Base-by-base conservation (phyloP, 345 rosid genomes). In the Chamaenerion angustifolium region DNA sequence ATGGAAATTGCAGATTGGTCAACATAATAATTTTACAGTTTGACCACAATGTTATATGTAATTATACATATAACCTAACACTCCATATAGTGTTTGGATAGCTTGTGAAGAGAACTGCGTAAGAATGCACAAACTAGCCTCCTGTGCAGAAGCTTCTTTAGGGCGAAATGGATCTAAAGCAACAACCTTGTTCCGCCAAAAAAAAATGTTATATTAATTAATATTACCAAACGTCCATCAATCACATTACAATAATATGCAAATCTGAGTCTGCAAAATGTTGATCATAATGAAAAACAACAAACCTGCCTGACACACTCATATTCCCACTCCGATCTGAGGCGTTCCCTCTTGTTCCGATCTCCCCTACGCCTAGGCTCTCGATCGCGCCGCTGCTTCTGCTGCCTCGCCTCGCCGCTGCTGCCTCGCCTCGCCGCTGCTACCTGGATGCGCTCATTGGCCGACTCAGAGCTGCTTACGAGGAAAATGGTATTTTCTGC, bases 361-460 rank as follows among this genome's bases (percentile, higher is more conserved):
- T n/a, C n/a, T n/a, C n/a, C n/a, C n/a, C n/a, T n/a, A n/a, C n/a
- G n/a, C n/a, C n/a, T n/a, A n/a, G n/a, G n/a, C n/a, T n/a, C n/a
- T n/a, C n/a, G n/a, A n/a, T n/a, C n/a, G n/a, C n/a, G n/a, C n/a
- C n/a, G n/a, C n/a, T n/a, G n/a, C n/a, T n/a, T n/a, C n/a, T n/a
- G n/a, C n/a, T n/a, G n/a, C n/a, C n/a, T n/a, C n/a, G n/a, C n/a
- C n/a, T n/a, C n/a, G n/a, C n/a, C n/a, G n/a, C n/a, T n/a, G n/a
- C n/a, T n/a, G n/a, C n/a, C n/a, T n/a, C n/a, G n/a, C n/a, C n/a
- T n/a, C n/a, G n/a, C n/a, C n/a, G n/a, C n/a, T n/a, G n/a, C n/a
- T n/a, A n/a, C 56, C 95, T 86, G 5, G 95, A 85, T 59, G 95
- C 95, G 27, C 83, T 86, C 63, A 86, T 86, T 25, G 95, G 95